These are phyloP conservation scores for Boechera divaricarpa DNA, from an alignment of 345 rosid species.

Conservation along the genomic window DNA sequence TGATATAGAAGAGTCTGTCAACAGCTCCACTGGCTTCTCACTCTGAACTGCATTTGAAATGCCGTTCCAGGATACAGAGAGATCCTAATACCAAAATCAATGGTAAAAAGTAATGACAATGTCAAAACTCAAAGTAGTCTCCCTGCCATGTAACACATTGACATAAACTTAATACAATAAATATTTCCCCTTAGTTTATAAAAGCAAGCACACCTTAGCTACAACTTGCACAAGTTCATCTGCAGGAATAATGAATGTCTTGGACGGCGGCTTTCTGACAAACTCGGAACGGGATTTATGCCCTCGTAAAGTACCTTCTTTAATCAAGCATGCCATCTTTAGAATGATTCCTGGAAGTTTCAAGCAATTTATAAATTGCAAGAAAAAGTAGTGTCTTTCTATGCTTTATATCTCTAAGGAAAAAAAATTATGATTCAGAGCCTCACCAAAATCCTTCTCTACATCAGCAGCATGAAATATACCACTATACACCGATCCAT, in stretches of 20 bases:
- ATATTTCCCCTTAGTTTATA: not conserved
- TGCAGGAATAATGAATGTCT: slow-evolving; percentile 71
- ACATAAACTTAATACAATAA: slow-evolving; percentile 9
- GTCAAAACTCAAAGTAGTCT: slow-evolving; percentile 33
- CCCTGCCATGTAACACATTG: slow-evolving; percentile 27
- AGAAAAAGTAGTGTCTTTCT: slow-evolving; percentile 23
- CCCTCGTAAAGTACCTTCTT: slow-evolving; percentile 63
- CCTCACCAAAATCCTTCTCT: slow-evolving; percentile 81
- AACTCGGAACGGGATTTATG: slow-evolving; percentile 60
- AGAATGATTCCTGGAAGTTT: slow-evolving; percentile 72
- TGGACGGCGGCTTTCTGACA: slow-evolving; percentile 70
- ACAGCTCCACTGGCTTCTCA: slow-evolving; percentile 68
- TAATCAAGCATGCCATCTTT: slow-evolving; percentile 86
- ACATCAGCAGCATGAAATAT: slow-evolving; percentile 78
- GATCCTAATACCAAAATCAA: slow-evolving; percentile 59
- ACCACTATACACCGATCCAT: slow-evolving; percentile 86
- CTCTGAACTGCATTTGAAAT: slow-evolving; percentile 55
- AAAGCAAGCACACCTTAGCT: slow-evolving; percentile 73
- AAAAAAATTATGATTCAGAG: slow-evolving; percentile 36
- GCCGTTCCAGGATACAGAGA: slow-evolving; percentile 70
- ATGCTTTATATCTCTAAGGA: slow-evolving; percentile 22
- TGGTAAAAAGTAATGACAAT: slow-evolving; percentile 18
- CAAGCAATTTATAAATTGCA: slow-evolving; percentile 19
- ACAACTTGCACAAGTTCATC: slow-evolving; percentile 89
- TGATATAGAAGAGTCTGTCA: slow-evolving; percentile 84